Conservation (phyloP, 2,329 filamentous ascomycete species). For the Arthrobotrys entomopaga region DNA sequence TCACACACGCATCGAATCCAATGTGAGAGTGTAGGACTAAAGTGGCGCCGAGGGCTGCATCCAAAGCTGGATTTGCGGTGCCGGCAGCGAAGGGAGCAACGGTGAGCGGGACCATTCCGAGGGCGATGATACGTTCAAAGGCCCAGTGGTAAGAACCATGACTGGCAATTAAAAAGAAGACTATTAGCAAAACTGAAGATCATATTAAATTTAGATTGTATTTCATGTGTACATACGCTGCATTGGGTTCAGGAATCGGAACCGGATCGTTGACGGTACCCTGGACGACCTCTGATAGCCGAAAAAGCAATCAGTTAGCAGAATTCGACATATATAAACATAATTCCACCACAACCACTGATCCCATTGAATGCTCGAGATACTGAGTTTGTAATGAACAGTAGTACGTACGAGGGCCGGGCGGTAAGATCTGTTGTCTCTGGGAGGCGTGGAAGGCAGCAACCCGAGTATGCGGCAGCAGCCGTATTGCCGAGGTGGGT, state of each 20-base stretch:
- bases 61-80: constrained; percentile 86
- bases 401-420: constrained; percentile 78
- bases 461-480: constrained; percentile 64
- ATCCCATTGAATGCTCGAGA: constrained; percentile 3
- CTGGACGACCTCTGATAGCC: constrained; percentile 37
- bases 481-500: constrained; percentile 54
- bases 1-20: constrained; percentile 82
- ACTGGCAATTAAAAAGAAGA: background rate
- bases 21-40: constrained; percentile 94
- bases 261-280: constrained; percentile 81
- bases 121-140: constrained; percentile 83
- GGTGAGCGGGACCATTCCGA: constrained; percentile 83
- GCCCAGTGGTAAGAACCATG: constrained; percentile 99
- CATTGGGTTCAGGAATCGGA: constrained; percentile 75
- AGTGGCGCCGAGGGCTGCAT: constrained; percentile 83
- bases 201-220: too few relatives aligned
- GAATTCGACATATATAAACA: background rate
- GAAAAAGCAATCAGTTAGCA: constrained; percentile 20
- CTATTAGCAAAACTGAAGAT: constrained; percentile 5
- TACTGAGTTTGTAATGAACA: constrained; percentile 71
- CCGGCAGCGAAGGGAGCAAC: constrained; percentile 92
- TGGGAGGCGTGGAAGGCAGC: constrained; percentile 88
- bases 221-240: constrained; percentile 63
- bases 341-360: background rate
- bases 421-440: constrained; percentile 79